A percentile compares a stretch with the other conserved stretches of the same genome.
phyloP scores from a whole-genome alignment of 139 green algal genomes.

The Ettlia oleoabundans region DNA sequence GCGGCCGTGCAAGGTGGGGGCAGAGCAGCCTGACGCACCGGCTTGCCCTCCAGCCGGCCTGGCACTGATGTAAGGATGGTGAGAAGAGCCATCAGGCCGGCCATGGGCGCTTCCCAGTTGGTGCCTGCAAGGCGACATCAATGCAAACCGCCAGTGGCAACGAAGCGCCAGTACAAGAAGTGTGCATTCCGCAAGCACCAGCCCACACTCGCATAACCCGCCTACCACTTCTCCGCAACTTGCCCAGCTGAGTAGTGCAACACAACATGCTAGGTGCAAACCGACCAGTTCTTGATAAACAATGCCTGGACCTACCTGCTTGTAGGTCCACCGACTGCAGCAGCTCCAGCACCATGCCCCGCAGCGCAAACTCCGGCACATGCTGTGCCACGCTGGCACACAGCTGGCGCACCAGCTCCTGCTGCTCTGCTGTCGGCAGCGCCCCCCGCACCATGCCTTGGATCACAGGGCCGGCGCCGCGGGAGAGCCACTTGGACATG shows the following conservation, averaged over 20 bases:
- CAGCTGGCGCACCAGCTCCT: conserved; percentile 62
- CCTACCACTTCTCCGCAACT: too few species aligned
- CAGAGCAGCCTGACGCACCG: background rate
- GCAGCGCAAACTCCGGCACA: conserved; percentile 71
- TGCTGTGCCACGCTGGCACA: conserved; percentile 57
- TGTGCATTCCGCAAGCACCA: too few species aligned
- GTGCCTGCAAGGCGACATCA: background rate
- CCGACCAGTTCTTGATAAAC: too few species aligned
- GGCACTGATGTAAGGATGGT: conserved; percentile 49
- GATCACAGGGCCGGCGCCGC: conserved; percentile 56
- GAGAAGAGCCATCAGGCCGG: conserved; percentile 67
- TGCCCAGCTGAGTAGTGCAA: too few species aligned
- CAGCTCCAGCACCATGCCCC: conserved; percentile 76
- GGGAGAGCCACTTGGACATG: conserved; percentile 64
- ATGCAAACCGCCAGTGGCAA: too few species aligned
- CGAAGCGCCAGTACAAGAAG: background rate
- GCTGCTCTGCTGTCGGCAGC: conserved; percentile 56
- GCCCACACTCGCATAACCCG: too few species aligned
- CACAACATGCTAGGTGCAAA: background rate
- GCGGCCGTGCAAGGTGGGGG: too few species aligned
- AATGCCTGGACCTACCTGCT: background rate
- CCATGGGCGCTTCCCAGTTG: conserved; percentile 58
- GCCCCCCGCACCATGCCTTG: conserved; percentile 13
- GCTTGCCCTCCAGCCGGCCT: conserved; percentile 14
- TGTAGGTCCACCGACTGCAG: conserved; percentile 59